Evolutionary conservation across 1,284 basidiomycete genomes (phyloP).

Genomic region (Naganishia sp.): DNA sequence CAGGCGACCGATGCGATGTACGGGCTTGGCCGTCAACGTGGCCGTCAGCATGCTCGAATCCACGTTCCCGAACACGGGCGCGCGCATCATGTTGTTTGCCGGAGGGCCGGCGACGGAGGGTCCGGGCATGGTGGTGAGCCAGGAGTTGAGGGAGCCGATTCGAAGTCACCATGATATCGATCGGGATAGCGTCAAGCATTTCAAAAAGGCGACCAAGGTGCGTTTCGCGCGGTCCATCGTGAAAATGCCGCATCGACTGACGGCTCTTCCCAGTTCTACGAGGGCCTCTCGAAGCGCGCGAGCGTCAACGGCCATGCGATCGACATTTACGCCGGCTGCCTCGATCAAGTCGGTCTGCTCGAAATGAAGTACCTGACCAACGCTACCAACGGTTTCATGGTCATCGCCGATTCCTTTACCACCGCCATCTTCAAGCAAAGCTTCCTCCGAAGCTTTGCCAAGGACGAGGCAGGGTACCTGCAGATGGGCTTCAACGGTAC

Average conservation of each 20-base stretch:
- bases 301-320: constrained; percentile 94
- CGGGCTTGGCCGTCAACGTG: constrained; percentile 90
- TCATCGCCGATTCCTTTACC: constrained; percentile 94
- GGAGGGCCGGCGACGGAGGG: constrained; percentile 98
- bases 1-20: constrained; percentile 92
- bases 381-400: constrained; percentile 93
- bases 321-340: constrained; percentile 94
- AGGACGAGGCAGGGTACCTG: constrained; percentile 88
- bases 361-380: constrained; percentile 98
- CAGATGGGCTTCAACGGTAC: constrained; percentile 99
- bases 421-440: constrained; percentile 99
- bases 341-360: constrained; percentile 95
- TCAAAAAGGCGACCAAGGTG: constrained; percentile 93
- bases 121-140: constrained; percentile 93
- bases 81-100: constrained; percentile 92
- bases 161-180: constrained; percentile 99
- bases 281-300: constrained; percentile 87
- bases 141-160: constrained; percentile 95
- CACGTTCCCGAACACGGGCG: constrained; percentile 94
- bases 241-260: too few species aligned
- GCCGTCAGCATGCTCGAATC: constrained; percentile 95
- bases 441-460: constrained; percentile 90
- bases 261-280: constrained; percentile 73
- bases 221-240: constrained; percentile 33
- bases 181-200: constrained; percentile 94